phyloP scores from a whole-genome alignment of 148 eudicot species.

The Camellia lanceoleosa region DNA sequence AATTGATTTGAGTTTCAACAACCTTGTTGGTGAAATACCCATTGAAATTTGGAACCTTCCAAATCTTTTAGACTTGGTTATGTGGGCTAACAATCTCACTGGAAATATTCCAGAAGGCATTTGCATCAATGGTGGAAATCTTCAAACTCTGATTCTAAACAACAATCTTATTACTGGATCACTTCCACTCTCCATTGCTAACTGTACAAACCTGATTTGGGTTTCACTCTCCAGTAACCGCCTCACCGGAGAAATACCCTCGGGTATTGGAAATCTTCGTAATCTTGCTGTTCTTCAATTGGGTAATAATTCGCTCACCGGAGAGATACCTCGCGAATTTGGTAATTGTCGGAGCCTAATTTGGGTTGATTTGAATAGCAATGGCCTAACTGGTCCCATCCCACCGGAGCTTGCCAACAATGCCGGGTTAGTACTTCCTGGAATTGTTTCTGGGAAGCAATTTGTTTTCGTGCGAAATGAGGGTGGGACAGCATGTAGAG shows the following conservation, averaged over 20 bases:
- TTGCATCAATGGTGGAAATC: slow-evolving; percentile 43
- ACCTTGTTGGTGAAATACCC: slow-evolving; percentile 55
- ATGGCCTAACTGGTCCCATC: slow-evolving; percentile 33
- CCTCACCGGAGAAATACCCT: slow-evolving; percentile 38
- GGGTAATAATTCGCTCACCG: slow-evolving; percentile 47
- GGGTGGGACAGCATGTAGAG: slow-evolving; percentile 48
- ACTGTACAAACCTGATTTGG: slow-evolving; percentile 76
- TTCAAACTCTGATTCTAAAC: slow-evolving; percentile 74
- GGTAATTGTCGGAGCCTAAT: slow-evolving; percentile 45
- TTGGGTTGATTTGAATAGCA: slow-evolving; percentile 59
- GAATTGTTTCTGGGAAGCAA: slow-evolving; percentile 45
- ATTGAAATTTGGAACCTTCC: slow-evolving; percentile 53
- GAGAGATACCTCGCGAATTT: slow-evolving; percentile 37
- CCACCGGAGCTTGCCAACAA: slow-evolving; percentile 37
- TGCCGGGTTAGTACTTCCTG: slow-evolving; percentile 40
- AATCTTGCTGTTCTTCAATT: slow-evolving; percentile 52
- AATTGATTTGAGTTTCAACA: slow-evolving; percentile 85
- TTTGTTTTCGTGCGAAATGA: slow-evolving; percentile 51
- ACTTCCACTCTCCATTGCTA: slow-evolving; percentile 57
- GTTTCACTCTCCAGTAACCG: slow-evolving; percentile 69
- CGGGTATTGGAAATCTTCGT: slow-evolving; percentile 40
- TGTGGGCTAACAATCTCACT: slow-evolving; percentile 78
- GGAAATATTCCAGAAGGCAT: slow-evolving; percentile 80
- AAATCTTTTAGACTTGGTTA: slow-evolving; percentile 57
- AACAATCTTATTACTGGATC: slow-evolving; percentile 63